Conservation (phyloP, 2,329 filamentous ascomycete genomes). For the Trichoderma aggressivum region DNA sequence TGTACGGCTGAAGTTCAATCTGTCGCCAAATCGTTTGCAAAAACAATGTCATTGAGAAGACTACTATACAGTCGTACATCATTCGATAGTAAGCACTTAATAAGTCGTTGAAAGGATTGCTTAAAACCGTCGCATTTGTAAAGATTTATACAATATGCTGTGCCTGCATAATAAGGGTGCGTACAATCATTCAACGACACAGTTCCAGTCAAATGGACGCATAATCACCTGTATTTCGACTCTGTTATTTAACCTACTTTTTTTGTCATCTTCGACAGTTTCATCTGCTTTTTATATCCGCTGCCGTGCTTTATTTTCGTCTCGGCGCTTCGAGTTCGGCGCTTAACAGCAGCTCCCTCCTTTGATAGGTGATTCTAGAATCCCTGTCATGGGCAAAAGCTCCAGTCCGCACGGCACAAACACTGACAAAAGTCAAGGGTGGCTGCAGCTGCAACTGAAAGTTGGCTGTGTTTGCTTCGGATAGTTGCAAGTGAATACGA, state of each 20-base stretch:
- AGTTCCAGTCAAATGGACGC: not conserved
- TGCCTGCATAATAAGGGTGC: not conserved
- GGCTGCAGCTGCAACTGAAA: not conserved
- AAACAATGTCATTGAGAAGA: not conserved
- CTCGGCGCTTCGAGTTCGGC: slow-evolving; percentile 1
- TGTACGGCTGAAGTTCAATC: not conserved
- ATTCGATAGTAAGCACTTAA: not conserved
- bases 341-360: not conserved
- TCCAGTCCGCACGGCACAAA: not conserved
- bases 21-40: not conserved
- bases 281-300: not conserved
- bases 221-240: not conserved
- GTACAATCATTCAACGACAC: not conserved
- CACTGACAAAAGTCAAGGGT: not conserved
- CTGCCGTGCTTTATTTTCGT: not conserved
- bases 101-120: not conserved
- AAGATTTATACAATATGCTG: not conserved
- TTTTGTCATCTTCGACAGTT: not conserved
- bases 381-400: not conserved
- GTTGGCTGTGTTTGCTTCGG: not conserved
- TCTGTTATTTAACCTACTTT: too few relatives aligned
- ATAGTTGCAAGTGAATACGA: not conserved
- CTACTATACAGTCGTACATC: not conserved
- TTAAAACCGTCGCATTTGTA: not conserved
- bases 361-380: not conserved